phyloP scores from a whole-genome alignment of 345 rosid species.

The Cardamine chenopodiifolia region DNA sequence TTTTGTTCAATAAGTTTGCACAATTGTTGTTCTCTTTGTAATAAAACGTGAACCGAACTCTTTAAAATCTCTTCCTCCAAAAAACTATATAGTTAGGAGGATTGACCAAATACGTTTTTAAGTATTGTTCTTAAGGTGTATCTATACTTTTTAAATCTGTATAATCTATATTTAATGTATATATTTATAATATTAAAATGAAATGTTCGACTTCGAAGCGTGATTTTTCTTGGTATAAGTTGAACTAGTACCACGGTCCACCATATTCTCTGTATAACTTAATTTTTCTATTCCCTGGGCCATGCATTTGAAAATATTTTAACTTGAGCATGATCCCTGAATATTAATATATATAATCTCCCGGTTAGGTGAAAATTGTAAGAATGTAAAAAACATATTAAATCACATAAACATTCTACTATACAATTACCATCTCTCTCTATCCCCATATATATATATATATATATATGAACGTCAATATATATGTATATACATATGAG shows the following conservation, averaged over 20 bases:
- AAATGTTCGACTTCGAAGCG: neutral
- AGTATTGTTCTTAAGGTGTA: neutral
- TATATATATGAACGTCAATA: neutral
- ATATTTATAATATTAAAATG: neutral
- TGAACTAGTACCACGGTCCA: neutral
- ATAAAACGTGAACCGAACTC: no score
- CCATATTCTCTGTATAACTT: neutral
- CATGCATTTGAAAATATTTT: conserved; percentile 10
- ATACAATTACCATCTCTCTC: neutral
- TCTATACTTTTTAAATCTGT: no score
- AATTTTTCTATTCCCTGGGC: neutral
- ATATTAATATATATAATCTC: neutral
- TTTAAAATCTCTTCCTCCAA: no score
- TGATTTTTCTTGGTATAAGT: neutral
- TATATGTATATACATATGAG: neutral
- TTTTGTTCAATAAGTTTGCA: no score
- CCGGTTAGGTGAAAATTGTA: conserved; percentile 24
- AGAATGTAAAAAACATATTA: conserved; percentile 27
- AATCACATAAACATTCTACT: conserved; percentile 24
- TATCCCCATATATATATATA: neutral
- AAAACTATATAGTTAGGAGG: no score
- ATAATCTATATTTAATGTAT: neutral
- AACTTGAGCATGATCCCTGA: neutral
- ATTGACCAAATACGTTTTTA: neutral
- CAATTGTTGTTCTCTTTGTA: no score